These are phyloP conservation scores for Dactylis glomerata DNA, from an alignment of 176 grass and related monocot species.

Conservation along the genomic window DNA sequence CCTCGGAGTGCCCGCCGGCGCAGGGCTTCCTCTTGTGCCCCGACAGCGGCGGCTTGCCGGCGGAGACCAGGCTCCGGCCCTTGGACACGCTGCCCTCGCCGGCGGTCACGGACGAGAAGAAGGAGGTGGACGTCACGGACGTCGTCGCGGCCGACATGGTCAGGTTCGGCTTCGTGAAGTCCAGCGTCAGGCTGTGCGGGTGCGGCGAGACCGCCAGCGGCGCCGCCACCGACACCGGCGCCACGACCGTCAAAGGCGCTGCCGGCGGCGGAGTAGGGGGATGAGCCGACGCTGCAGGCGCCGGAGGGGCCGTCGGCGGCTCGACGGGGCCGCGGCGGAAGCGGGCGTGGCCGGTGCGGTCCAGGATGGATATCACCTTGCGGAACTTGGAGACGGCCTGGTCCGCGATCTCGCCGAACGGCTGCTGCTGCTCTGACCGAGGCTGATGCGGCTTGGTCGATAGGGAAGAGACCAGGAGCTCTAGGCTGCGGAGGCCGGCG, in stretches of 20 bases:
- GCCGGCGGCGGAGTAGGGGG: not conserved
- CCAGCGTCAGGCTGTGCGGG: conserved; percentile 75
- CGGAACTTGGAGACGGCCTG: conserved; percentile 84
- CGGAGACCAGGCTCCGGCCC: conserved; percentile 53
- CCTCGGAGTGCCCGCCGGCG: conserved; percentile 60
- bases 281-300: not conserved
- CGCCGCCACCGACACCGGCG: conserved; percentile 15
- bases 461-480: conserved; percentile 67
- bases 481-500: conserved; percentile 69
- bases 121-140: conserved; percentile 72
- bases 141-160: conserved; percentile 57
- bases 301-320: not conserved
- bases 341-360: conserved; percentile 95
- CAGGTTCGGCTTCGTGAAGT: conserved; percentile 82
- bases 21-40: conserved; percentile 68
- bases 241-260: not conserved
- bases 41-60: conserved; percentile 63
- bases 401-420: conserved; percentile 81
- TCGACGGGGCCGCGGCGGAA: conserved; percentile 72
- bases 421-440: conserved; percentile 2
- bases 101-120: conserved; percentile 82
- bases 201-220: not conserved
- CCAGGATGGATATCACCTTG: conserved; percentile 88
- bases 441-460: conserved; percentile 19
- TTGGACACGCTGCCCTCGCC: conserved; percentile 93